These are phyloP conservation scores for Curvularia spicifera DNA, from an alignment of 2,329 filamentous ascomycete genomes.

Conservation along the genomic window DNA sequence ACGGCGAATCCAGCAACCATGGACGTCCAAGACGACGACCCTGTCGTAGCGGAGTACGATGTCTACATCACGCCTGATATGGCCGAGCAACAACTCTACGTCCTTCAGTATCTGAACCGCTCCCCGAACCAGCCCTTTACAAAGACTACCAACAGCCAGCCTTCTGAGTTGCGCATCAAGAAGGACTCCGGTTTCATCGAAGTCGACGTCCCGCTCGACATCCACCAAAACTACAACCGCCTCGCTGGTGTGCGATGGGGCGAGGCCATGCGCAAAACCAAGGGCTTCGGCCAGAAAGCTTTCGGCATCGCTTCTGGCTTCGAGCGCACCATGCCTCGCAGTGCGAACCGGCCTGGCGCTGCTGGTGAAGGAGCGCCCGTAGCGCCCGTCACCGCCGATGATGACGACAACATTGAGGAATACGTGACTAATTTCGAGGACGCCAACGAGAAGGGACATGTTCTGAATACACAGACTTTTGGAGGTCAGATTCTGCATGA, in stretches of 20 bases:
- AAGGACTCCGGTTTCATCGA: constrained; percentile 82
- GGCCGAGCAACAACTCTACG: constrained; percentile 59
- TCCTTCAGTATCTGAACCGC: constrained; percentile 90
- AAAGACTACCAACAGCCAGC: constrained; percentile 58
- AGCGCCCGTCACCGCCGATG: constrained; percentile 55
- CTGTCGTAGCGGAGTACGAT: constrained; percentile 68
- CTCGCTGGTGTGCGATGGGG: constrained; percentile 85
- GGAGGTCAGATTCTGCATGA: constrained; percentile 78
- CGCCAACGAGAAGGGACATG: constrained; percentile 71
- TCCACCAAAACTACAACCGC: constrained; percentile 79
- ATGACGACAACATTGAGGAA: constrained; percentile 69
- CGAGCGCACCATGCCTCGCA: constrained; percentile 43
- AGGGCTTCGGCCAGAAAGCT: constrained; percentile 52
- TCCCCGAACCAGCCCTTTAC: constrained; percentile 68
- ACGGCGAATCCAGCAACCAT: constrained; percentile 23
- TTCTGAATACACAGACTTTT: constrained; percentile 81
- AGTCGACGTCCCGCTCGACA: constrained; percentile 81
- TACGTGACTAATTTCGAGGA: constrained; percentile 61
- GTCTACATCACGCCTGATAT: constrained; percentile 85
- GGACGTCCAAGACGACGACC: constrained; percentile 54
- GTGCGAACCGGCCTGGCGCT: constrained; percentile 35
- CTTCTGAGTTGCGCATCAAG: constrained; percentile 82
- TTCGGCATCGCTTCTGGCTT: constrained; percentile 58
- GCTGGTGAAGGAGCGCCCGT: constrained; percentile 27
- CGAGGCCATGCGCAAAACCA: constrained; percentile 67